Evolutionary conservation across 2,329 filamentous ascomycete species (phyloP), one percentile per base, ranked within the genome.

Genomic region (Microsporum ferrugineum): DNA sequence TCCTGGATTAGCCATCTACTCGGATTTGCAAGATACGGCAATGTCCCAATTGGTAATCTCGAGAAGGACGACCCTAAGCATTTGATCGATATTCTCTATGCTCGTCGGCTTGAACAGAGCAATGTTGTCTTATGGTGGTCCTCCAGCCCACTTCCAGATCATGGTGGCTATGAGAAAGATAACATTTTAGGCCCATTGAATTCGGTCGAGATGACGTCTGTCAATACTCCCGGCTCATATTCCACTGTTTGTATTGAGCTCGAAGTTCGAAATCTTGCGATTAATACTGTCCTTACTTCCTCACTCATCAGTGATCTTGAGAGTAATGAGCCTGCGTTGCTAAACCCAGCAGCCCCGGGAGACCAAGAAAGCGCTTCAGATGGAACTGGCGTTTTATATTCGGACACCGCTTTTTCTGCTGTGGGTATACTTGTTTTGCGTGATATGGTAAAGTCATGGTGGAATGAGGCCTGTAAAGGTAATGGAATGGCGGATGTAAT

Each of bases 381-480:
- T 61, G 86, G 85, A 0, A 79, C 82, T 0, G 87, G 87, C 63
- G 81, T 86, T 17, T 82, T 95, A 5, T 88, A 89, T 64, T 89
- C 91, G 0, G 91, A 96, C 64, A 94, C 88, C 63, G 89, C 92
- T 0, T 99, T 99, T 71, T 87, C 92, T n/a, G 88, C 90, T 57
- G 91, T 92, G 2, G 89, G 91, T 60, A 88, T 97, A 3, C 83
- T 87, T 5, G 94, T 99, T 0, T 80, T 99, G 2, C 87, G 94
- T 12, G 95, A 97, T 68, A 96, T 99, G 91, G 94, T 99, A 67
- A 96, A 96, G 73, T 84, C 89, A 2, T 99, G 95, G 95, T 99
- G 94, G 94, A 83, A 87, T 0, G 92, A 99, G 73, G 95, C 94
- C 4, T 94, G 89, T 71, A 85, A 84, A 63, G 90, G 91, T 41